Percentiles rank a stretch among this genome's conserved stretches.
phyloP scores from a whole-genome alignment of 106 monocot genomes.

The Allium fistulosum region DNA sequence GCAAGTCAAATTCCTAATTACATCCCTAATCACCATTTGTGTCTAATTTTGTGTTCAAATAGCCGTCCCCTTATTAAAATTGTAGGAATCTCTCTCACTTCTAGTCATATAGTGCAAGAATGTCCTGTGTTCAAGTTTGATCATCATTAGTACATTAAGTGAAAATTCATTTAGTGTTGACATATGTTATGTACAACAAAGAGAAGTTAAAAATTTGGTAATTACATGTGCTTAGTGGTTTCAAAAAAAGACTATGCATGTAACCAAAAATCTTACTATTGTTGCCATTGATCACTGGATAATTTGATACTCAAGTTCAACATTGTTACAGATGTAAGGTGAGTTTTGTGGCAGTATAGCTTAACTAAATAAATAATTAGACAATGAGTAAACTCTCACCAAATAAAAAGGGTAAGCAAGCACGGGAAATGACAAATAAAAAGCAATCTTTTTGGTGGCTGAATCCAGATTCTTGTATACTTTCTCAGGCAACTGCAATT shows the following conservation, averaged over 20 bases:
- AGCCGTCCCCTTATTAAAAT: too few relatives aligned
- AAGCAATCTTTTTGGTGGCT: slow-evolving; percentile 25
- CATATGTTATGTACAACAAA: not conserved
- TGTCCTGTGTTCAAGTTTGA: not conserved
- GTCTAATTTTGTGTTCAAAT: too few relatives aligned
- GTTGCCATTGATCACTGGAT: too few relatives aligned
- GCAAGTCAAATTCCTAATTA: too few relatives aligned
- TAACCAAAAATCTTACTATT: too few relatives aligned
- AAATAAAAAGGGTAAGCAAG: slow-evolving; percentile 49
- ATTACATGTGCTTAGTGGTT: not conserved
- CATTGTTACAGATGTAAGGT: too few relatives aligned
- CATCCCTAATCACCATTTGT: too few relatives aligned
- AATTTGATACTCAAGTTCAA: not conserved
- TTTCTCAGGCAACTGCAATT: slow-evolving; percentile 22
- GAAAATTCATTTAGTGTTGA: not conserved
- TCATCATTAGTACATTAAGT: not conserved
- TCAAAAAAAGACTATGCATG: too few relatives aligned
- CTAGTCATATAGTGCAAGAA: not conserved
- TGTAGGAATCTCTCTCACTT: not conserved
- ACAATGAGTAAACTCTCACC: slow-evolving; percentile 16
- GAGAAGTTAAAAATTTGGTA: not conserved
- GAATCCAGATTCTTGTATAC: slow-evolving; percentile 27
- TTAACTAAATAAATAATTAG: too few relatives aligned
- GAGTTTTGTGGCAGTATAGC: too few relatives aligned
- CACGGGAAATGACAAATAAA: slow-evolving; percentile 40